Evolutionary conservation across 2,329 filamentous ascomycete genomes (phyloP).

Genomic region (Diaporthe sp.): DNA sequence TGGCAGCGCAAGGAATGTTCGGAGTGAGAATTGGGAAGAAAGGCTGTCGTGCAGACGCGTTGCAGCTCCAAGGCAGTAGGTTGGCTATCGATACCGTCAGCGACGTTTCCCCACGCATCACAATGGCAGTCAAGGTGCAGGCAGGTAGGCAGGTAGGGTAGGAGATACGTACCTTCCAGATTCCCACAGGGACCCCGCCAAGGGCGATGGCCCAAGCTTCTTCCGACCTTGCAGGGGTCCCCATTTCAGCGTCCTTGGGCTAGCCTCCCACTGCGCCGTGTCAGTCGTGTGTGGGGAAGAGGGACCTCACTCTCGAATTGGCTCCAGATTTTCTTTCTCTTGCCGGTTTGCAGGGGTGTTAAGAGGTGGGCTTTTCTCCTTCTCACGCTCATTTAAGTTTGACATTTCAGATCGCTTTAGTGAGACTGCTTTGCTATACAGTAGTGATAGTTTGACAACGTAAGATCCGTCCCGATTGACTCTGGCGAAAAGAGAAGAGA

Average conservation of each 20-base stretch:
- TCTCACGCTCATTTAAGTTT: constrained; percentile 21
- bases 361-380: constrained; percentile 6
- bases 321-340: constrained; percentile 16
- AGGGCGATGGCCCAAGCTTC: constrained; percentile 19
- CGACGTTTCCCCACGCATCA: constrained; percentile 1
- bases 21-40: neutral
- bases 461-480: constrained; percentile 2
- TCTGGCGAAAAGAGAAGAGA: neutral
- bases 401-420: constrained; percentile 14
- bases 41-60: neutral
- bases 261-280: neutral
- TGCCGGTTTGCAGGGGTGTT: constrained; percentile 11
- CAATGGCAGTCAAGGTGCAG: constrained; percentile 1
- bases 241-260: neutral
- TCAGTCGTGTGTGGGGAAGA: neutral
- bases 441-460: neutral
- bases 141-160: neutral
- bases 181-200: constrained; percentile 16
- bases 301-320: neutral
- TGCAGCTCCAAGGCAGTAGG: neutral
- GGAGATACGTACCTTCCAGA: constrained; percentile 3
- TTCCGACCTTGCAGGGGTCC: neutral
- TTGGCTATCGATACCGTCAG: neutral
- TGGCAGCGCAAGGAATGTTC: neutral
- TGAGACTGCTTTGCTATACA: neutral